These are phyloP conservation scores for Nicotiana noctiflora DNA, from an alignment of 257 asterid genomes.

Conservation along the genomic window DNA sequence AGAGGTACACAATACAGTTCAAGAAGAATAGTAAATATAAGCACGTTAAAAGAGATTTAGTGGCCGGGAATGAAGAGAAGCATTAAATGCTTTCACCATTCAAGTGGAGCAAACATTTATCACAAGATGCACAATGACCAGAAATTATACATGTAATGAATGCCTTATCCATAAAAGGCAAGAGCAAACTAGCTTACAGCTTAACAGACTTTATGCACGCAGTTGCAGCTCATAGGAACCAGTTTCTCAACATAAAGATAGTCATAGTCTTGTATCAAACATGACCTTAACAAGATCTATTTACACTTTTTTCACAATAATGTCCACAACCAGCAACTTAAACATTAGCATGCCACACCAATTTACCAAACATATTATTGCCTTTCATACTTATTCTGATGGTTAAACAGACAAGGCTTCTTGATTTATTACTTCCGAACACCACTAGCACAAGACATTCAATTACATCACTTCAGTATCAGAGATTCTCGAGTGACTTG, in stretches of 20 bases:
- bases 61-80: neutral
- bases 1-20: neutral
- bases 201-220: neutral
- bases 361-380: neutral
- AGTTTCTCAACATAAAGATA: slow-evolving; percentile 6
- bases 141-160: neutral
- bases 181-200: neutral
- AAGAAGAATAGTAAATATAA: neutral
- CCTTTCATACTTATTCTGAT: neutral
- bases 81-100: neutral
- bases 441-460: neutral
- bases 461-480: neutral
- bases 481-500: neutral
- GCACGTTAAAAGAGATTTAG: neutral
- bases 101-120: neutral
- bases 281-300: neutral
- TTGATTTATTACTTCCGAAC: neutral
- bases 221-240: neutral
- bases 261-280: neutral
- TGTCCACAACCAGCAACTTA: neutral
- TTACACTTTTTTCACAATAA: neutral
- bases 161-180: neutral
- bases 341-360: neutral
- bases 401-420: neutral
- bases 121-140: neutral